These are phyloP conservation scores for Amauroascus niger DNA, from an alignment of 2,329 filamentous ascomycete species.

Conservation along the genomic window DNA sequence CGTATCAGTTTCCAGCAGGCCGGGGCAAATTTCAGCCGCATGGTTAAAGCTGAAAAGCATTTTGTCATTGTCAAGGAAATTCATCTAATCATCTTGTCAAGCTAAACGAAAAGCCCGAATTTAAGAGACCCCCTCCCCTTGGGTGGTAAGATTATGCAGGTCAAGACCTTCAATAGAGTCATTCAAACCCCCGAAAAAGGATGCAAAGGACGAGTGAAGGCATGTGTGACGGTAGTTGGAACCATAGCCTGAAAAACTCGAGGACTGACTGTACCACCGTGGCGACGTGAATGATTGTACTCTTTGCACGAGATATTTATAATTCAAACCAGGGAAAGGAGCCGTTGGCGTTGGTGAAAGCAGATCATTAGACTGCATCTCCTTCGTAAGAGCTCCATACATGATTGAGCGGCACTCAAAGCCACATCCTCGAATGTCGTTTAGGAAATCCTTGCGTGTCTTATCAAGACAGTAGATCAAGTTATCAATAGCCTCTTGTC, in stretches of 20 bases:
- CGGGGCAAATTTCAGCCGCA: no score
- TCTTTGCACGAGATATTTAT: not conserved
- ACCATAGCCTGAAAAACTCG: no score
- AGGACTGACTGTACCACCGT: not conserved
- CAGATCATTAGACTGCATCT: conserved; percentile 15
- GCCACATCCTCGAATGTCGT: conserved; percentile 15
- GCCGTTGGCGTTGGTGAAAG: conserved; percentile 15
- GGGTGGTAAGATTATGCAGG: conserved; percentile 3
- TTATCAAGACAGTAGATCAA: conserved; percentile 14
- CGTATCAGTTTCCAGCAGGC: no score
- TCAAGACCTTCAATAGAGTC: not conserved
- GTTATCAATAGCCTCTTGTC: conserved; percentile 8
- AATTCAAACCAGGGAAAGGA: conserved; percentile 8
- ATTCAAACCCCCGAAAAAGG: not conserved
- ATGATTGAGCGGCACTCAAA: conserved; percentile 24
- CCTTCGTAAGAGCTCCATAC: conserved; percentile 19
- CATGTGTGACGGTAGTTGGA: not conserved
- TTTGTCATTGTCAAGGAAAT: no score
- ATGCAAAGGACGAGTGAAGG: not conserved
- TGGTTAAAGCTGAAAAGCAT: no score
- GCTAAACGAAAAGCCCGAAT: no score
- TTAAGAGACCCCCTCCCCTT: no score
- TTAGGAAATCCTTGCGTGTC: conserved; percentile 11
- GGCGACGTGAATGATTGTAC: not conserved
- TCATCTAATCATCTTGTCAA: no score